phyloP scores from a whole-genome alignment of 2,329 filamentous ascomycete genomes.

The Sporothrix humicola region DNA sequence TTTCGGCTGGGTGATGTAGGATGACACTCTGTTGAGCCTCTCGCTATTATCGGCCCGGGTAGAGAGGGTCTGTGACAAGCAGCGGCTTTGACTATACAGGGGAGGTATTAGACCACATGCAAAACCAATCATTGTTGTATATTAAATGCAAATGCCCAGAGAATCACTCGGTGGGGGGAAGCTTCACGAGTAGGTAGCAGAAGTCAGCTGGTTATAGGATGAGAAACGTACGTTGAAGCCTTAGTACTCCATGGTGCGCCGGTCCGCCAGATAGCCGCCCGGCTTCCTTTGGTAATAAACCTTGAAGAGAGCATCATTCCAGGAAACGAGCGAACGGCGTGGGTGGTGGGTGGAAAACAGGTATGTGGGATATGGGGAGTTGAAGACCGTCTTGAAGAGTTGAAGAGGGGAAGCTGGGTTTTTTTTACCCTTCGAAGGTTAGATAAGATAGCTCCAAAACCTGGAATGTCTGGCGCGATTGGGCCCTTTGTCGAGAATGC shows the following conservation, averaged over 20 bases:
- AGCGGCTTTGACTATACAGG: constrained; percentile 49
- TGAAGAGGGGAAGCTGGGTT: not conserved
- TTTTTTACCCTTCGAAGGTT: not conserved
- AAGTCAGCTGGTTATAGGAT: not conserved
- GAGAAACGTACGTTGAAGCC: constrained; percentile 27
- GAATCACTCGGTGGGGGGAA: too few species aligned
- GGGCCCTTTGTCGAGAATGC: not conserved
- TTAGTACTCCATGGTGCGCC: not conserved
- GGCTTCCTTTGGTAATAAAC: constrained; percentile 22
- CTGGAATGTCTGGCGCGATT: too few species aligned
- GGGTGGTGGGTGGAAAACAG: not conserved
- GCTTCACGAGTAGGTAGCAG: too few species aligned
- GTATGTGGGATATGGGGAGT: not conserved
- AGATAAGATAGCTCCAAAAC: constrained; percentile 24
- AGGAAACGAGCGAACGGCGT: not conserved
- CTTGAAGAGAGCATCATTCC: constrained; percentile 32
- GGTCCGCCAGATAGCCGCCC: constrained; percentile 24
- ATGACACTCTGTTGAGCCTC: constrained; percentile 81
- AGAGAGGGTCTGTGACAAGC: constrained; percentile 57
- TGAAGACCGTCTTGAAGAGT: too few species aligned
- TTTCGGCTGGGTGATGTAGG: constrained; percentile 91
- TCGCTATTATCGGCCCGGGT: constrained; percentile 53
- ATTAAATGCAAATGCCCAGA: not conserved
- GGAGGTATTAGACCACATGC: not conserved
- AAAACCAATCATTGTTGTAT: too few species aligned